These are phyloP conservation scores for Striga asiatica DNA, from an alignment of 257 asterid species.

Conservation along the genomic window DNA sequence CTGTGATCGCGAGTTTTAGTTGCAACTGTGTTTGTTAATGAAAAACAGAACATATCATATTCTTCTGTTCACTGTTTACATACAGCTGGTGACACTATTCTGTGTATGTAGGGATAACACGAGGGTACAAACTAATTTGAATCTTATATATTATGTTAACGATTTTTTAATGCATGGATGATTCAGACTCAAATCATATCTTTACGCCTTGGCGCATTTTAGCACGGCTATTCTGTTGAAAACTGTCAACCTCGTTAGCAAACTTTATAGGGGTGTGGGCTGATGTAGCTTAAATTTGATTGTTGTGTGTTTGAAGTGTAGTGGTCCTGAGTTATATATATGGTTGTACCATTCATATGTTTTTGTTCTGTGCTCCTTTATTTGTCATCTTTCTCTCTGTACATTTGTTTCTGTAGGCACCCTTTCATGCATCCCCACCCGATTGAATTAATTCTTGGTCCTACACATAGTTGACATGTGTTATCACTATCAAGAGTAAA, in stretches of 20 bases:
- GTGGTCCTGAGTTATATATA: slow-evolving; percentile 29
- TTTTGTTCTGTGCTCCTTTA: slow-evolving; percentile 25
- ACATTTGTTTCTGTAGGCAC: slow-evolving; percentile 32
- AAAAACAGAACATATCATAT: too few relatives aligned
- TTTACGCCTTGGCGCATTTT: slow-evolving; percentile 6
- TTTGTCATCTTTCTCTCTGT: slow-evolving; percentile 19
- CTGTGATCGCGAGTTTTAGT: too few relatives aligned
- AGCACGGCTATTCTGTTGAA: slow-evolving; percentile 19
- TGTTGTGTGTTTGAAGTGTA: slow-evolving; percentile 23
- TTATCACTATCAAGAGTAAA: slow-evolving; percentile 15
- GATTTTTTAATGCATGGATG: slow-evolving; percentile 4
- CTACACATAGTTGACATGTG: slow-evolving; percentile 21
- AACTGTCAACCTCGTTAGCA: slow-evolving; percentile 27
- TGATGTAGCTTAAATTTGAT: slow-evolving; percentile 26
- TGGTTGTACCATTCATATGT: slow-evolving; percentile 19
- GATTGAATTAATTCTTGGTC: slow-evolving; percentile 23
- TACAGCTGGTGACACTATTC: too few relatives aligned
- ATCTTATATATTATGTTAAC: neutral
- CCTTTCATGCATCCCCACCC: slow-evolving; percentile 14
- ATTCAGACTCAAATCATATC: neutral
- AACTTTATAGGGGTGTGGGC: slow-evolving; percentile 24
- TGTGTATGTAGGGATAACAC: too few relatives aligned
- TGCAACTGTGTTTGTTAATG: too few relatives aligned
- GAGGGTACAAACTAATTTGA: too few relatives aligned
- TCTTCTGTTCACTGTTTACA: too few relatives aligned